A percentile compares a stretch with the other conserved stretches of the same genome.
Evolutionary conservation across 306 rosid genomes (phyloP).

Genomic region (Leucaena leucocephala): DNA sequence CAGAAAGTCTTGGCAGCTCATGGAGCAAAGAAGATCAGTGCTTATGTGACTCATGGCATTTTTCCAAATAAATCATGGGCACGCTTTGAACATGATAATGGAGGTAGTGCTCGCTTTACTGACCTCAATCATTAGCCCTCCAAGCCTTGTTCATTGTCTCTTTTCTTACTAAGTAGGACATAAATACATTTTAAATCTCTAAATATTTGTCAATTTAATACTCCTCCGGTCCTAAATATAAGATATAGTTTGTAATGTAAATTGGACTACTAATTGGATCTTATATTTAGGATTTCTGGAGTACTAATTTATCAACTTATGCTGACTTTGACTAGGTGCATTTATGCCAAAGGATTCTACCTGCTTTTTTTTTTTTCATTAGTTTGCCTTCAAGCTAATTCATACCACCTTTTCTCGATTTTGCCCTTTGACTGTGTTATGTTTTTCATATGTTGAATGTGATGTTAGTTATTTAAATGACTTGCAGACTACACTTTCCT

Average conservation of each 20-base stretch:
- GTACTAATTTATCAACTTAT: constrained; percentile 4
- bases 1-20: constrained; percentile 91
- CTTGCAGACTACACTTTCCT: background rate
- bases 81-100: constrained; percentile 74
- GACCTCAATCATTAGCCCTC: constrained; percentile 3
- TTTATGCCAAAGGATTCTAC: background rate
- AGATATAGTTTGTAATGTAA: no score
- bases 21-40: constrained; percentile 92
- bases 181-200: constrained; percentile 9
- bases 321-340: background rate
- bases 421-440: constrained; percentile 1
- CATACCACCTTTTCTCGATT: background rate
- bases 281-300: no score
- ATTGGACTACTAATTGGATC: no score
- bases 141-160: constrained; percentile 15
- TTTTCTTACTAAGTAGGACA: constrained; percentile 23
- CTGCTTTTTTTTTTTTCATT: constrained; percentile 18
- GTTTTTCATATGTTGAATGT: constrained; percentile 14
- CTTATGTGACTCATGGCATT: constrained; percentile 96
- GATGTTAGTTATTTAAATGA: background rate
- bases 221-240: no score
- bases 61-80: constrained; percentile 94
- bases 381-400: constrained; percentile 1
- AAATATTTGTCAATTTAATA: constrained; percentile 10
- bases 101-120: constrained; percentile 59